A percentile compares a stretch with the other conserved stretches of the same genome.
Conservation (phyloP, 2,329 filamentous ascomycete species). For the Paracamarosporium sp. region DNA sequence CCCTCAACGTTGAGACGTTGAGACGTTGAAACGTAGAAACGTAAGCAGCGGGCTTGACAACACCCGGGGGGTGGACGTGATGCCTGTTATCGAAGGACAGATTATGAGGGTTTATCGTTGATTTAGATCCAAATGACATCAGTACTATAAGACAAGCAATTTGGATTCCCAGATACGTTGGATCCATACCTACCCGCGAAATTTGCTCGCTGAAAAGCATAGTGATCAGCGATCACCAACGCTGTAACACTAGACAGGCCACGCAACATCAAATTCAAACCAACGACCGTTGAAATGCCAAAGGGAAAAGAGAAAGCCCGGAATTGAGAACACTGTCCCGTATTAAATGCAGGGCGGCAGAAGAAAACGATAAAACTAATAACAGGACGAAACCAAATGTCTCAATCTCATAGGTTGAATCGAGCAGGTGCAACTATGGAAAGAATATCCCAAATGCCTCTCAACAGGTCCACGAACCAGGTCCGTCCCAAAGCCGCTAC, state of each 20-base stretch:
- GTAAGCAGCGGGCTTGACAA: not conserved
- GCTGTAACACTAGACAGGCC: not conserved
- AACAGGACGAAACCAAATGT: not conserved
- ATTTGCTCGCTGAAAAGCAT: no score
- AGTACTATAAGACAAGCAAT: no score
- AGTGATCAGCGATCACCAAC: no score
- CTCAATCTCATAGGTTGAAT: not conserved
- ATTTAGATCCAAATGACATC: no score
- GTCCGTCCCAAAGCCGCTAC: not conserved
- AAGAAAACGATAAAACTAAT: no score
- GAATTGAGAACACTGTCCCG: no score
- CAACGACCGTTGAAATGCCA: not conserved
- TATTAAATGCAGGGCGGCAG: no score
- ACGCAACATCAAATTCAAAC: not conserved
- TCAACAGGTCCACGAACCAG: constrained; percentile 2
- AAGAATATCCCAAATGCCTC: not conserved
- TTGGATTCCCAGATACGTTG: no score
- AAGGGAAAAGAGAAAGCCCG: not conserved
- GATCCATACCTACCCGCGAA: no score
- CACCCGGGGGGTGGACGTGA: not conserved
- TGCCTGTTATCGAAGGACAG: not conserved
- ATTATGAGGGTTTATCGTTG: no score
- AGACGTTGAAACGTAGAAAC: not conserved
- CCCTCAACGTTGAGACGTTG: no score
- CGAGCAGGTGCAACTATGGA: not conserved